These are phyloP conservation scores for Tuber indicum DNA, from an alignment of 495 filamentous ascomycete species.

Conservation along the genomic window DNA sequence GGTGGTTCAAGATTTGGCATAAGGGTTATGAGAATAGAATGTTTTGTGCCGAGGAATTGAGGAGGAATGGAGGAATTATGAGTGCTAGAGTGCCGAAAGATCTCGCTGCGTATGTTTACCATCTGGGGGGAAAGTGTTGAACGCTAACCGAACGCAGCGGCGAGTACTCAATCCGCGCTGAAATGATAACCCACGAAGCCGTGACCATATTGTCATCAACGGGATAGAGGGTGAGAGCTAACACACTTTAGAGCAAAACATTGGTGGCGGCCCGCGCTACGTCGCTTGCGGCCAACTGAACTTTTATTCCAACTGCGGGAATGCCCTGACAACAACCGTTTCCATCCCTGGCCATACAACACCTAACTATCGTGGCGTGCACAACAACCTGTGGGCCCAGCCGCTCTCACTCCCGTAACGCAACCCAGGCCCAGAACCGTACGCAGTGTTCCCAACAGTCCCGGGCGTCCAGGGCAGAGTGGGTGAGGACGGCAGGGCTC, in stretches of 20 bases:
- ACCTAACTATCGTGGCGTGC: constrained; percentile 50
- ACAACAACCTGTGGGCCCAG: constrained; percentile 56
- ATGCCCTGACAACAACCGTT: constrained; percentile 48
- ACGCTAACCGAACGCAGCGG: constrained; percentile 44
- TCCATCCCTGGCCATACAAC: constrained; percentile 60
- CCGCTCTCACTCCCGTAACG: constrained; percentile 48
- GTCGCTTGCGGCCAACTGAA: constrained; percentile 61
- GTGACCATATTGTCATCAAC: constrained; percentile 48
- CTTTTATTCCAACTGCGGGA: constrained; percentile 48
- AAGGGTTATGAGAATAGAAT: constrained; percentile 56
- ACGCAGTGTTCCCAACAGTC: too few species aligned
- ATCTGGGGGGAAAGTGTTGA: background rate
- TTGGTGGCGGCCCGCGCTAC: constrained; percentile 46
- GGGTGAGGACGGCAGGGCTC: too few species aligned
- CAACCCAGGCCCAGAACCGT: constrained; percentile 55
- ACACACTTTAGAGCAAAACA: constrained; percentile 45
- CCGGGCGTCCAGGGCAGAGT: too few species aligned
- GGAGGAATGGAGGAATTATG: constrained; percentile 57
- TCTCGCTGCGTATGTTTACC: constrained; percentile 46
- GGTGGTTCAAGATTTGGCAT: constrained; percentile 78
- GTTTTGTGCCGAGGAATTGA: constrained; percentile 66
- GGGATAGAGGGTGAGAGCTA: background rate
- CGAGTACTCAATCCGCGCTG: constrained; percentile 61
- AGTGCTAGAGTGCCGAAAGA: constrained; percentile 54
- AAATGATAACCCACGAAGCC: constrained; percentile 62